These are phyloP conservation scores for Kwoniella dejecticola DNA, from an alignment of 768 basidiomycete genomes.

Conservation along the genomic window DNA sequence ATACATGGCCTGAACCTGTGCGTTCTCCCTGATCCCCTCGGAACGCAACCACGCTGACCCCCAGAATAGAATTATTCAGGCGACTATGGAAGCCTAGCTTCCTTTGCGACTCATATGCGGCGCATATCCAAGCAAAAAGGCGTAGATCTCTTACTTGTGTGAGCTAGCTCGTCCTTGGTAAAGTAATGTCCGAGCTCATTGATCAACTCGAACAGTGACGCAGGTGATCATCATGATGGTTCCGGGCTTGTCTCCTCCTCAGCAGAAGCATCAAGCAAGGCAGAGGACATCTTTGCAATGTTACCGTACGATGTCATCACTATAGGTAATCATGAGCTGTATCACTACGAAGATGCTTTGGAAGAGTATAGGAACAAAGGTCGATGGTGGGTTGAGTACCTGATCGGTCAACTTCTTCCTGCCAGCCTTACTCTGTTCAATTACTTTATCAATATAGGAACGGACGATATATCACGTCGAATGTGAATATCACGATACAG, in stretches of 20 bases:
- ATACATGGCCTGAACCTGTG: slow-evolving; percentile 55
- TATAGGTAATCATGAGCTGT: slow-evolving; percentile 90
- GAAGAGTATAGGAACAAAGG: slow-evolving; percentile 33
- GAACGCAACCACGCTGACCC: neutral
- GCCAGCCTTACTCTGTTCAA: neutral
- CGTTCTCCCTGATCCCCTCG: slow-evolving; percentile 10
- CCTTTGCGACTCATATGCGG: slow-evolving; percentile 85
- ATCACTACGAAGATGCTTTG: slow-evolving; percentile 56
- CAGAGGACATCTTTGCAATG: slow-evolving; percentile 72
- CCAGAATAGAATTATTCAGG: slow-evolving; percentile 56
- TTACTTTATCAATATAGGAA: slow-evolving; percentile 53
- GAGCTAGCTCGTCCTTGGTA: slow-evolving; percentile 58
- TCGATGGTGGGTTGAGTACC: slow-evolving; percentile 37
- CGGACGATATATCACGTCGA: slow-evolving; percentile 78
- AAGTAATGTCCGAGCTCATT: slow-evolving; percentile 12
- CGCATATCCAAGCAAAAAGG: slow-evolving; percentile 69
- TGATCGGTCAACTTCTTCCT: neutral
- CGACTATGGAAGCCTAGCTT: slow-evolving; percentile 78
- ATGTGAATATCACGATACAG: slow-evolving; percentile 76
- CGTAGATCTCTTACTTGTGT: slow-evolving; percentile 77
- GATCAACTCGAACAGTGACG: slow-evolving; percentile 59
- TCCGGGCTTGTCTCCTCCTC: slow-evolving; percentile 51
- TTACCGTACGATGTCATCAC: slow-evolving; percentile 80
- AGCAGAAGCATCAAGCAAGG: slow-evolving; percentile 34
- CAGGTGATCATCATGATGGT: slow-evolving; percentile 56